These are phyloP conservation scores for Diplocarpon rosae DNA, from an alignment of 2,329 filamentous ascomycete genomes.

Conservation along the genomic window DNA sequence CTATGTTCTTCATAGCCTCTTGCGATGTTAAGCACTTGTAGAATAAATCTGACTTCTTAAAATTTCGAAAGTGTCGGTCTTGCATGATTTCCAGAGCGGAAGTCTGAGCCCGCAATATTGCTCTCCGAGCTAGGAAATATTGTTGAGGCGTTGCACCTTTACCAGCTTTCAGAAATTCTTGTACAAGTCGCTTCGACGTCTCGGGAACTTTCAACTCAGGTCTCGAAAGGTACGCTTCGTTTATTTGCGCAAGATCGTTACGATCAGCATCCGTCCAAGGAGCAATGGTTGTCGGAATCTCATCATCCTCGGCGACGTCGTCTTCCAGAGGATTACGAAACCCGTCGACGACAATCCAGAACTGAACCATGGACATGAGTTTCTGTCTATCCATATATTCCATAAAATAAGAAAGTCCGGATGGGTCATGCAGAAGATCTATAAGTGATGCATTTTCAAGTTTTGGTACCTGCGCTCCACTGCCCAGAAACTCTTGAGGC, in stretches of 20 bases:
- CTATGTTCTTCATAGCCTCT: slow-evolving; percentile 43
- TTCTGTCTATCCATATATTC: slow-evolving; percentile 94
- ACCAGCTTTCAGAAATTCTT: slow-evolving; percentile 68
- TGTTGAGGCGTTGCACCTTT: slow-evolving; percentile 65
- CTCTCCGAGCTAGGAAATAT: slow-evolving; percentile 71
- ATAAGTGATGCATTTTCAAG: slow-evolving; percentile 67
- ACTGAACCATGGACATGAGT: slow-evolving; percentile 84
- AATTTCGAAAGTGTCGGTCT: slow-evolving; percentile 66
- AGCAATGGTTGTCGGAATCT: slow-evolving; percentile 47
- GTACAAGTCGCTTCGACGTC: slow-evolving; percentile 57
- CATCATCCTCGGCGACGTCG: slow-evolving; percentile 55
- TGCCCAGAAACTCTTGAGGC: slow-evolving; percentile 18
- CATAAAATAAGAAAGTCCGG: slow-evolving; percentile 96
- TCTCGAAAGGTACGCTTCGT: slow-evolving; percentile 76
- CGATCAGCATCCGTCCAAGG: slow-evolving; percentile 78
- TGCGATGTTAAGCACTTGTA: slow-evolving; percentile 93
- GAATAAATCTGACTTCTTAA: slow-evolving; percentile 87
- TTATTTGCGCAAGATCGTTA: slow-evolving; percentile 80
- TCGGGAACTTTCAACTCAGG: slow-evolving; percentile 70
- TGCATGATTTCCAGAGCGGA: slow-evolving; percentile 77
- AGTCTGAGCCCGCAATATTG: slow-evolving; percentile 74
- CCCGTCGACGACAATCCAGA: slow-evolving; percentile 96
- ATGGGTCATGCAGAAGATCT: slow-evolving; percentile 80
- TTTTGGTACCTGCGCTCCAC: slow-evolving; percentile 38
- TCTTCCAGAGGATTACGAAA: slow-evolving; percentile 91